These are phyloP conservation scores for Abelmoschus esculentus DNA, from an alignment of 345 rosid genomes.

Conservation along the genomic window DNA sequence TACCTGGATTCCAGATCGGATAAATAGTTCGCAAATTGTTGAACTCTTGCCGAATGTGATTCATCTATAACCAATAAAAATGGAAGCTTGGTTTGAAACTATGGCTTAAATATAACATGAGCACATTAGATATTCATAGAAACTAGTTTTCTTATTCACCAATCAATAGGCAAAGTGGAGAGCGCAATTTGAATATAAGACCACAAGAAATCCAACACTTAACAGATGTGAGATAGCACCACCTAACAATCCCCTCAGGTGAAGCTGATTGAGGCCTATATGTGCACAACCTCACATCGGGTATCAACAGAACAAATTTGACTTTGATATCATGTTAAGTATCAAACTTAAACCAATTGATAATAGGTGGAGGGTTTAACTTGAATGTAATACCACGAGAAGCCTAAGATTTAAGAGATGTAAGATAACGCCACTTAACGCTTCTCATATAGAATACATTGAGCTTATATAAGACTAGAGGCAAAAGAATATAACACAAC, in stretches of 20 bases:
- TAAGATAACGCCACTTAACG: background rate
- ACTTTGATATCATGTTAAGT: background rate
- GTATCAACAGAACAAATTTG: background rate
- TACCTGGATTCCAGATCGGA: constrained; percentile 74
- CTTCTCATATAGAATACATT: background rate
- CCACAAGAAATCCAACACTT: too few species aligned
- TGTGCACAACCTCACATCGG: background rate
- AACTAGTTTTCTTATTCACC: too few species aligned
- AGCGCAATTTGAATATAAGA: too few species aligned
- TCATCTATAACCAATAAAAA: constrained; percentile 32
- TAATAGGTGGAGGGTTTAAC: background rate
- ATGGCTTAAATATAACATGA: too few species aligned
- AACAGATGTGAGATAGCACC: too few species aligned
- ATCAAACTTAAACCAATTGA: background rate
- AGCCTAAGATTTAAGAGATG: background rate
- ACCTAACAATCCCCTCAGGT: too few species aligned
- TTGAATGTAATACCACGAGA: background rate
- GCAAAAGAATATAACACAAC: background rate
- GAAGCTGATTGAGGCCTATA: too few species aligned
- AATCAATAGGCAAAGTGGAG: too few species aligned
- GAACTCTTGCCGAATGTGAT: constrained; percentile 42
- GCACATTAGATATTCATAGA: too few species aligned
- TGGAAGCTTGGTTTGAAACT: background rate
- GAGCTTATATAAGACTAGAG: background rate
- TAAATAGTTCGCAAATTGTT: constrained; percentile 65